Evolutionary conservation across 2,329 filamentous ascomycete species (phyloP).

Genomic region (Sclerotiophoma versabilis): DNA sequence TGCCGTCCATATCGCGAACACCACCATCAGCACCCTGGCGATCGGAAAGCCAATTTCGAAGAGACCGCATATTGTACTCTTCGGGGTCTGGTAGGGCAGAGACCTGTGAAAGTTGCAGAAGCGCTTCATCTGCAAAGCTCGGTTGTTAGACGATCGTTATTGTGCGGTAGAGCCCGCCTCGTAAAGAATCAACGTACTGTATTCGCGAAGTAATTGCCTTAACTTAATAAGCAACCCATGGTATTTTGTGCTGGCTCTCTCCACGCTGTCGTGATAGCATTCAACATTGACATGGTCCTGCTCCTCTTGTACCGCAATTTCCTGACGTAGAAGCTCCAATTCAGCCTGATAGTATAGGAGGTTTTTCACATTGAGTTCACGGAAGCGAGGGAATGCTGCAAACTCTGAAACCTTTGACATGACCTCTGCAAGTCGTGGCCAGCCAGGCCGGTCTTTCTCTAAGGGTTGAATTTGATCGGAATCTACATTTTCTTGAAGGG

Average conservation of each 20-base stretch:
- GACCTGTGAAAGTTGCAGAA: background rate
- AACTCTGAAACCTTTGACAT: background rate
- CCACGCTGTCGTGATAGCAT: background rate
- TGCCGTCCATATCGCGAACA: background rate
- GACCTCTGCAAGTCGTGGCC: background rate
- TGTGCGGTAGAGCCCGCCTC: too few species aligned
- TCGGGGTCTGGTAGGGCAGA: constrained; percentile 7
- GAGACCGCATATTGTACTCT: background rate
- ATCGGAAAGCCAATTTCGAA: background rate
- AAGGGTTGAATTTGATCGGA: background rate
- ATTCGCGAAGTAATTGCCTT: background rate
- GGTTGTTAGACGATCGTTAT: too few species aligned
- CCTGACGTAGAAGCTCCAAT: background rate
- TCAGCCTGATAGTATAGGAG: constrained; percentile 3
- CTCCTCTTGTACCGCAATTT: background rate
- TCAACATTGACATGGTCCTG: background rate
- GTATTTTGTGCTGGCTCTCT: background rate
- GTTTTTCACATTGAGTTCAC: background rate
- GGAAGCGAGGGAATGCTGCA: constrained; percentile 3
- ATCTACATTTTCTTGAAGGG: too few species aligned
- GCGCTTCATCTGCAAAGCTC: background rate
- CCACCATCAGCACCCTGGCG: background rate
- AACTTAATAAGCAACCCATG: background rate
- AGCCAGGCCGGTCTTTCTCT: background rate
- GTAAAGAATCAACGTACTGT: too few species aligned